Percentiles rank a stretch among this genome's conserved stretches.
Conservation (phyloP, 2,329 filamentous ascomycete genomes). For the Penicillium oxalicum region DNA sequence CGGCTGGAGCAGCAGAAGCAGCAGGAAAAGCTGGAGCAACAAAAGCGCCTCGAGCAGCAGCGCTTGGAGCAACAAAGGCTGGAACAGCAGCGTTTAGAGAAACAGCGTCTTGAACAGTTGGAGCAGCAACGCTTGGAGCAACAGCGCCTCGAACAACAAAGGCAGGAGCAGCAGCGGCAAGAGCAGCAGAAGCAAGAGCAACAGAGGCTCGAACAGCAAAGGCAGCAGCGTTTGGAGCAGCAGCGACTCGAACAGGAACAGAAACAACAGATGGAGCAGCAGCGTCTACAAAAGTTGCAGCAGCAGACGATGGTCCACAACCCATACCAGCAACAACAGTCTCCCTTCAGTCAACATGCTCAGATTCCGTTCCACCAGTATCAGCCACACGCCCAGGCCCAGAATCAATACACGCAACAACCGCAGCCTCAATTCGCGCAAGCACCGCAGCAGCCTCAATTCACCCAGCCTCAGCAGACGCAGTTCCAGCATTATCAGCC, state of each 20-base stretch:
- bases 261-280: constrained; percentile 13
- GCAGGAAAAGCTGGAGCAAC: constrained; percentile 15
- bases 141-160: constrained; percentile 15
- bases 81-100: constrained; percentile 11
- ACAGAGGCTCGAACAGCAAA: constrained; percentile 16
- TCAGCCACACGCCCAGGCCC: constrained; percentile 9
- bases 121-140: constrained; percentile 12
- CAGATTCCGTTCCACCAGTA: constrained; percentile 22
- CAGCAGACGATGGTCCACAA: constrained; percentile 20
- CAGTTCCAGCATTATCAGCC: constrained; percentile 23
- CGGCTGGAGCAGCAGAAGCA: constrained; percentile 14
- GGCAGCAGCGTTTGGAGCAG: constrained; percentile 16
- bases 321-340: constrained; percentile 20
- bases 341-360: constrained; percentile 16
- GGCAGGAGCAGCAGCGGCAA: constrained; percentile 8
- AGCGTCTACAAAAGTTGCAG: constrained; percentile 17
- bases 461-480: constrained; percentile 11
- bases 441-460: constrained; percentile 16
- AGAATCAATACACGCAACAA: constrained; percentile 13
- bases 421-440: constrained; percentile 15
- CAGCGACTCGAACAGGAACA: constrained; percentile 12
- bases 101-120: constrained; percentile 14
- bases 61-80: constrained; percentile 14
- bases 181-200: constrained; percentile 22
- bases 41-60: constrained; percentile 9